phyloP scores from a whole-genome alignment of 441 rosid genomes.

The Populus trichocarpa region DNA sequence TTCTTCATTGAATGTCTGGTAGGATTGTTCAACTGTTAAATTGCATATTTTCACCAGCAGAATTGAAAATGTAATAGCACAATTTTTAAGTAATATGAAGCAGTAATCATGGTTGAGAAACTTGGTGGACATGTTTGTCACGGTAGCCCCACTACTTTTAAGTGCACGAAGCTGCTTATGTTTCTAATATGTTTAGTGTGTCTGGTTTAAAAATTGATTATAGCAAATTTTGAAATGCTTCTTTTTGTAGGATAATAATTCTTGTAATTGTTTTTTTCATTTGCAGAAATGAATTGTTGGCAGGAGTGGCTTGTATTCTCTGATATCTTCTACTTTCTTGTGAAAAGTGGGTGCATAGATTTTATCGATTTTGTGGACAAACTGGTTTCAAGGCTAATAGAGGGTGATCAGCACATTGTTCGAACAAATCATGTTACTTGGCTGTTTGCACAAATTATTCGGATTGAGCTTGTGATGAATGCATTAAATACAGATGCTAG shows the following conservation, averaged over 20 bases:
- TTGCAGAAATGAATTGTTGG: conserved; percentile 96
- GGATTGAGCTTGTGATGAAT: conserved; percentile 76
- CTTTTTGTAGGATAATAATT: not conserved
- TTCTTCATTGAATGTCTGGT: not conserved
- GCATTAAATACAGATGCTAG: conserved; percentile 77
- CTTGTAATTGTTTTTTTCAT: conserved; percentile 11
- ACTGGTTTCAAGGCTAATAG: conserved; percentile 70
- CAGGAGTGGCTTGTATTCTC: conserved; percentile 99
- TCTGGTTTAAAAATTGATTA: not conserved
- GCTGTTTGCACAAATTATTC: conserved; percentile 88
- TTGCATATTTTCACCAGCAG: conserved; percentile 4
- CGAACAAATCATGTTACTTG: conserved; percentile 98
- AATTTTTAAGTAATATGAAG: not conserved
- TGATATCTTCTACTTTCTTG: conserved; percentile 77
- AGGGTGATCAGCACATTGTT: conserved; percentile 75
- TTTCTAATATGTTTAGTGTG: conserved; percentile 7
- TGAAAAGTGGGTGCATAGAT: conserved; percentile 93
- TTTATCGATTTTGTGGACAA: conserved; percentile 96
- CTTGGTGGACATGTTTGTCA: conserved; percentile 2
- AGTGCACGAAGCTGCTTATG: not conserved
- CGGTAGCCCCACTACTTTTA: not conserved
- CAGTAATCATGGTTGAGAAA: not conserved
- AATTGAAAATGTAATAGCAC: not conserved
- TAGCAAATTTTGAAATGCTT: not conserved
- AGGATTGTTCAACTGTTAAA: not conserved